Conservation (phyloP, 164 flowering plant genomes). For the Brasenia schreberi region DNA sequence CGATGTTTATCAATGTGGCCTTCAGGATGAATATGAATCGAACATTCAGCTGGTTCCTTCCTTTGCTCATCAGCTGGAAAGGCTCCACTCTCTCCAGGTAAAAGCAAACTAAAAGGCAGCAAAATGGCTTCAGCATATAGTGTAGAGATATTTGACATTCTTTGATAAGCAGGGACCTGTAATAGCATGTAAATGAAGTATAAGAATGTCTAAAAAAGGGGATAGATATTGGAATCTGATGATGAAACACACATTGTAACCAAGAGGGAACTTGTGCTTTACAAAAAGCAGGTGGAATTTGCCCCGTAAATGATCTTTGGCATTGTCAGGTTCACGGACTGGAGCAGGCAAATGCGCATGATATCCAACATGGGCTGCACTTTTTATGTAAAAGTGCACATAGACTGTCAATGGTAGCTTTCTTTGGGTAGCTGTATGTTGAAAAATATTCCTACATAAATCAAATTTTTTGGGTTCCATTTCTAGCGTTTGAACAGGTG, state of each 20-base stretch:
- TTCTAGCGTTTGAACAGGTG: constrained; percentile 17
- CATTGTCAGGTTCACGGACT: constrained; percentile 10
- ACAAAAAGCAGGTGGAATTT: constrained; percentile 44
- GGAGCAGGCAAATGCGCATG: constrained; percentile 13
- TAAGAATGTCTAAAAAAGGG: neutral
- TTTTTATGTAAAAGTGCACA: constrained; percentile 27
- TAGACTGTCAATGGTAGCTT: constrained; percentile 17
- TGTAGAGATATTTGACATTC: constrained; percentile 17
- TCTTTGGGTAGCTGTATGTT: constrained; percentile 9
- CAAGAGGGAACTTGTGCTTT: constrained; percentile 60
- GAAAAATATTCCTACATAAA: constrained; percentile 50
- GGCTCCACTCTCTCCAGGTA: constrained; percentile 18
- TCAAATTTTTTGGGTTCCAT: constrained; percentile 19
- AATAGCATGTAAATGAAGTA: neutral
- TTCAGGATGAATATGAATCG: too few species aligned
- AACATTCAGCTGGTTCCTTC: too few species aligned
- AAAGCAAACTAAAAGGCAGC: constrained; percentile 53
- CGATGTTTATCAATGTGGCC: too few species aligned
- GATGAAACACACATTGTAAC: constrained; percentile 29
- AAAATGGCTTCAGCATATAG: constrained; percentile 58
- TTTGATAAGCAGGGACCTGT: constrained; percentile 30
- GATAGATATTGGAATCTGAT: neutral
- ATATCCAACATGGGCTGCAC: constrained; percentile 20
- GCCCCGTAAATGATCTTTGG: constrained; percentile 23
- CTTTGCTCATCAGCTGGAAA: neutral